Percentiles rank a stretch among this genome's conserved stretches.
phyloP scores from a whole-genome alignment of 2,329 filamentous ascomycete species.

The Alternaria hordeiaustralica region DNA sequence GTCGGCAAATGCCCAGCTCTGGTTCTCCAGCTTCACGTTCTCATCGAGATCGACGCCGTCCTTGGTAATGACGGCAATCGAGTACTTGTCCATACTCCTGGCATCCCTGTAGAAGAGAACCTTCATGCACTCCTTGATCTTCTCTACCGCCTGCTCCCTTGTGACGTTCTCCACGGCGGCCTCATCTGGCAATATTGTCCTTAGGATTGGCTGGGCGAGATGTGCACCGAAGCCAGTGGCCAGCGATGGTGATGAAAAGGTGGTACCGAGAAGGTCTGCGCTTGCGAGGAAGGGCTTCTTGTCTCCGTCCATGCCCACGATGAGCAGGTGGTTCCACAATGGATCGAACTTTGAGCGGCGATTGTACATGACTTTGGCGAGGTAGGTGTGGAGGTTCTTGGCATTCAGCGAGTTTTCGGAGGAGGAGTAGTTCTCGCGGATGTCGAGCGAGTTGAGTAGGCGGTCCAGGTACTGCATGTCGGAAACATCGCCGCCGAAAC shows the following conservation, averaged over 20 bases:
- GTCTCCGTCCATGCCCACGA: conserved; percentile 81
- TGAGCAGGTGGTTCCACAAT: conserved; percentile 93
- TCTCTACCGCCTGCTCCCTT: conserved; percentile 78
- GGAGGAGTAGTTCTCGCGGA: conserved; percentile 82
- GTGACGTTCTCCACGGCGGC: conserved; percentile 73
- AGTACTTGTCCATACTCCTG: conserved; percentile 88
- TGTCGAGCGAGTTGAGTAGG: conserved; percentile 83
- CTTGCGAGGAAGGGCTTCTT: conserved; percentile 87
- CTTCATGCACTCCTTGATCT: conserved; percentile 95
- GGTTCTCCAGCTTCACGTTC: conserved; percentile 85
- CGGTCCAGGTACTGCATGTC: conserved; percentile 99
- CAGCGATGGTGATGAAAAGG: conserved; percentile 84
- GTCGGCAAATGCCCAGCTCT: conserved; percentile 99
- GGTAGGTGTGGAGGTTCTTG: conserved; percentile 94
- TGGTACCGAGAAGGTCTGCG: conserved; percentile 91
- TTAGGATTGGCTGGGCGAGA: conserved; percentile 90
- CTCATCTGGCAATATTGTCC: conserved; percentile 84
- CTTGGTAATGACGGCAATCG: conserved; percentile 86
- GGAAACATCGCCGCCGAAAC: conserved; percentile 95
- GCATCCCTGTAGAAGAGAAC: conserved; percentile 97
- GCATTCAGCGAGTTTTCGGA: conserved; percentile 72
- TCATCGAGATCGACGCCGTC: conserved; percentile 84
- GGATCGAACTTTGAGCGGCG: conserved; percentile 96
- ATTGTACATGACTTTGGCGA: conserved; percentile 94
- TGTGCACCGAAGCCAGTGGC: conserved; percentile 94